Evolutionary conservation across 1,139 yeast genomes (phyloP), one percentile per base, ranked within the genome.

Genomic region (Williopsis jadinii): DNA sequence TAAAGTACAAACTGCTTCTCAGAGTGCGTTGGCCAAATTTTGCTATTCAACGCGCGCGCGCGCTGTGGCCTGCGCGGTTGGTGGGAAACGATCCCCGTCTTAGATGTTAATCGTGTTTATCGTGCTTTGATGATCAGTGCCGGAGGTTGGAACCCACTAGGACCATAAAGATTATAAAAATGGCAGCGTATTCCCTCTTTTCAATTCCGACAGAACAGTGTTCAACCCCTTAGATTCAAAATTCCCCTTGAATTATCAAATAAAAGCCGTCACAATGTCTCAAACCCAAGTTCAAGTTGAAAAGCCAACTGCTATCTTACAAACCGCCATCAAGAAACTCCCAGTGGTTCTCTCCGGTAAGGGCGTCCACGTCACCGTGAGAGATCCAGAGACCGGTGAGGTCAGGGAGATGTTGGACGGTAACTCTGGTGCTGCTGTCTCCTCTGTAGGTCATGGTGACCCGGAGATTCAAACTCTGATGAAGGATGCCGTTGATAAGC

Each of bases 351-450:
- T 71, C 35, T 66, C 61, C 9, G 78, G 80, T 33, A 63, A 69
- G 34, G 83, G 83, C 24, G 58, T 67, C 47, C 61, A 62, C 53
- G 59, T 77, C 46, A 67, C 69, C n/a, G 60, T 73, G 28, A 69
- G 63, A 51, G 77, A 76, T 49, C 68, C 74, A 36, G 58, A 60
- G 32, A 73, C 78, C 31, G 71, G 70, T 34, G 66, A 66, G 40
- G 54, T 58, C 39, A 62, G 54, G 31, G 64, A 60, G 19, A 47
- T 75, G 13, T 59, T 75, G 35, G 84, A 78, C 55, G 80, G 73
- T 32, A 61, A 68, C 51, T 73, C 82, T n/a, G 84, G 84, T 48
- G 84, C 84, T 6, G 83, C 84, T 29, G 84, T 77, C 34, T 77
- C 77, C 29, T 74, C 81, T 2, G 62, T 77, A 40, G 82, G 82